These are phyloP conservation scores for Sisymbrium altissimum DNA, from an alignment of 345 rosid species.

Conservation along the genomic window DNA sequence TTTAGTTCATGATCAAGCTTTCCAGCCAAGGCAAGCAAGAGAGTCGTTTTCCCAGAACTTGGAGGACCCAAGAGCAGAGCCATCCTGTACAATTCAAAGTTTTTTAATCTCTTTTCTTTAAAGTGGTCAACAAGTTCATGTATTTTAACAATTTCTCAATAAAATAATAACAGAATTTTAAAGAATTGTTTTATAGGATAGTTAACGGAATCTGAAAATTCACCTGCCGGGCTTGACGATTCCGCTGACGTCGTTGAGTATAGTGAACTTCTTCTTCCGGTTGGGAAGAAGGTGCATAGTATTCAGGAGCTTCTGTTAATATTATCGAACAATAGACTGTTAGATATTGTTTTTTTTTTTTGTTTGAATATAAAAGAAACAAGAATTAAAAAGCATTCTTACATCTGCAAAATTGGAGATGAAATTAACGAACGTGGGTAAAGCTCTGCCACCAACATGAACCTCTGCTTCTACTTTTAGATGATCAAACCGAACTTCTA, in stretches of 20 bases:
- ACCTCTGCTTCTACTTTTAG: conserved; percentile 58
- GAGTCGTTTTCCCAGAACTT: conserved; percentile 78
- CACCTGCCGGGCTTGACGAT: conserved; percentile 76
- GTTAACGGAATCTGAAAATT: not conserved
- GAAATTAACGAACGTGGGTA: conserved; percentile 62
- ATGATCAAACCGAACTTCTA: conserved; percentile 85
- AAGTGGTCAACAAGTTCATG: not conserved
- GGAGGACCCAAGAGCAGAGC: conserved; percentile 88
- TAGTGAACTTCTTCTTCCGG: conserved; percentile 49
- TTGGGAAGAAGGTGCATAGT: conserved; percentile 41
- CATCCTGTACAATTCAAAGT: conserved; percentile 39
- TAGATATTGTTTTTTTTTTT: not conserved
- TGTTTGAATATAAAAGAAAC: not conserved
- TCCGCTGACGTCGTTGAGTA: conserved; percentile 70
- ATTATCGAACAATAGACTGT: not conserved
- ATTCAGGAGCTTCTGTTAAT: conserved; percentile 34
- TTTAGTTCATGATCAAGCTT: conserved; percentile 58
- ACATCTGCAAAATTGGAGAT: conserved; percentile 49
- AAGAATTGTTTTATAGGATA: not conserved
- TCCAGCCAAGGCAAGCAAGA: conserved; percentile 72
- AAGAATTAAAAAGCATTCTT: not conserved
- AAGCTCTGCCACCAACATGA: conserved; percentile 60
- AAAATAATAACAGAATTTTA: not conserved
- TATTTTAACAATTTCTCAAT: not conserved
- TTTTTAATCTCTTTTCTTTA: not conserved